Base-by-base conservation (phyloP, 805 yeast genomes). In the Tetrapisispora phaffii region DNA sequence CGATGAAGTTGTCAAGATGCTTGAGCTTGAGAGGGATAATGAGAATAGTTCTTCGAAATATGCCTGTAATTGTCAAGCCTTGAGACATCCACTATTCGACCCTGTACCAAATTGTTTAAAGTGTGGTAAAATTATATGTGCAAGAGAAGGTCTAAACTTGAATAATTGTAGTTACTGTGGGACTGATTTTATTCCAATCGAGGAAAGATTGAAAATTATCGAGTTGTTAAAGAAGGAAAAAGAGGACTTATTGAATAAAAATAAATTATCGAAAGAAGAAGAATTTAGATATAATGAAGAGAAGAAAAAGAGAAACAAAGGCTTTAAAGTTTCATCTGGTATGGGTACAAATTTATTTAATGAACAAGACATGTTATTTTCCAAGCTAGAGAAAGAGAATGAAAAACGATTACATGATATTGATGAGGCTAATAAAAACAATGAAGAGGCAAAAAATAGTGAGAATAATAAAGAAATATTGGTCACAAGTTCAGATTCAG, bases 61-160 rank as follows among this genome's bases (percentile, higher is more conserved):
- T 17, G 58, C 55, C 4, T 89, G 97, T 59, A 76, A 82, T 50
- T 89, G 97, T 58, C 85, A 82, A 79, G 97, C 90, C 1, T 76
- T 83, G 0, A 70, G 84, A 48, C 98, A 93, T 58, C 95, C 96
- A 3, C 66, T 93, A 26, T 83, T 87, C 50, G 94, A 85, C 46
- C 74, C 83, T 50, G 93, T 94, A 2, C 97, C 98, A 1, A 93
- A 93, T 60, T 93, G 99, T 56, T 65, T 93, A 34, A 80, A 83
- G 48, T 93, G 99, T 62, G 99, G 99, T 10, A 85, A 88, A 62
- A 85, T 93, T 35, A 85, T 93, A 2, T 93, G 99, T 67, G 73
- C 75, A 4, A 81, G 80, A 53, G 97, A 93, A 58, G 97, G 97
- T 0, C 46, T 63, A 12, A 57, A 62, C 47, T 67, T 86, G 21